Percentiles rank a stretch among this genome's conserved stretches.
These are phyloP conservation scores for Trichoderma gamsii DNA, from an alignment of 495 filamentous ascomycete genomes.

Conservation along the genomic window DNA sequence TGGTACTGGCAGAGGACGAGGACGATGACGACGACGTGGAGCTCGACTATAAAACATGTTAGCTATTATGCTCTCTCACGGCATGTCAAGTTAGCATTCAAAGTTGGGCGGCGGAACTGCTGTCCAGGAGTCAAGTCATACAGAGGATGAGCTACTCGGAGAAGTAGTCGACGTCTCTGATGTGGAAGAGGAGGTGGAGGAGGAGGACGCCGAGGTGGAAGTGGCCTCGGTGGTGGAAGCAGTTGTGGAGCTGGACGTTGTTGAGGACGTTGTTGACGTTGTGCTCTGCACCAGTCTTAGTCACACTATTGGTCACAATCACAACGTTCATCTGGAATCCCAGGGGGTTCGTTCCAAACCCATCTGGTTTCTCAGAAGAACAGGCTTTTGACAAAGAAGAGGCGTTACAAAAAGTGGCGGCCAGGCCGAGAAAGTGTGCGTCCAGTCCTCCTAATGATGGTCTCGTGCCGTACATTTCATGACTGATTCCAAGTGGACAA, in stretches of 20 bases:
- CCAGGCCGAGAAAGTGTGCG: not conserved
- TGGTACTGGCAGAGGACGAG: not conserved
- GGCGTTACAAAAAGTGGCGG: not conserved
- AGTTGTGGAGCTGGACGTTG: not conserved
- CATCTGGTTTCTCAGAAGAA: not conserved
- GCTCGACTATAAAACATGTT: not conserved
- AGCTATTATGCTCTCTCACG: not conserved
- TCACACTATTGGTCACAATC: slow-evolving; percentile 1
- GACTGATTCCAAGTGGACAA: not conserved
- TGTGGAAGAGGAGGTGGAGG: not conserved
- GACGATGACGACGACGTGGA: not conserved
- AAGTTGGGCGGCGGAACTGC: not conserved
- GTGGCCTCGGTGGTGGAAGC: not conserved
- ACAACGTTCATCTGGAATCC: not conserved
- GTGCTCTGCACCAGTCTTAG: slow-evolving; percentile 13
- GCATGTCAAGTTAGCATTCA: not conserved
- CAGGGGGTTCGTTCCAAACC: not conserved
- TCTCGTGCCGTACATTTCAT: not conserved
- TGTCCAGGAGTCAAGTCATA: not conserved
- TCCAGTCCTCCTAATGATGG: not conserved
- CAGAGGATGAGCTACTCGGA: slow-evolving; percentile 10
- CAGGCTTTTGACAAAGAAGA: slow-evolving; percentile 7
- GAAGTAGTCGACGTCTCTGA: slow-evolving; percentile 13
- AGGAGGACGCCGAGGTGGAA: slow-evolving; percentile 5
- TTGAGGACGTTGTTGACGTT: not conserved